A percentile compares a stretch with the other conserved stretches of the same genome.
phyloP scores from a whole-genome alignment of 805 yeast species.

The Ogataea minuta region DNA sequence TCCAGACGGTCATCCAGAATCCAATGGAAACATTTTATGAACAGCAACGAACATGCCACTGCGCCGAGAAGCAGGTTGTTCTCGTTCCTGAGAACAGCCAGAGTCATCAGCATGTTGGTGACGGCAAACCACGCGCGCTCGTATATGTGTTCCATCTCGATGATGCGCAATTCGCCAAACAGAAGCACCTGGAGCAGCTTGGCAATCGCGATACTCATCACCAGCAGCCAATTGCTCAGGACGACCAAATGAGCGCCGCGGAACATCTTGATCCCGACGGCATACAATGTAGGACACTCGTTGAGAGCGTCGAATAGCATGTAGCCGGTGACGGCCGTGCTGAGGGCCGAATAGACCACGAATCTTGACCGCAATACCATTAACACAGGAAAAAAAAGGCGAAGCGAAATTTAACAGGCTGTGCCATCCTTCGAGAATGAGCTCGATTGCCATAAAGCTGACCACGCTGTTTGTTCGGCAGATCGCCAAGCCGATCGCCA shows the following conservation, averaged over 20 bases:
- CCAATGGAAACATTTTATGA: slow-evolving; percentile 74
- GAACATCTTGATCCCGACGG: slow-evolving; percentile 49
- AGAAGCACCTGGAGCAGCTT: slow-evolving; percentile 49
- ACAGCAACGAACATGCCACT: slow-evolving; percentile 39
- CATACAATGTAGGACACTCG: slow-evolving; percentile 46
- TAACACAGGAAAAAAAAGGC: slow-evolving; percentile 5
- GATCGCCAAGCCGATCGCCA: slow-evolving; percentile 77
- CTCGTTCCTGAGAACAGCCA: slow-evolving; percentile 51
- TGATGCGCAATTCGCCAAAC: slow-evolving; percentile 72
- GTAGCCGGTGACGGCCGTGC: slow-evolving; percentile 36
- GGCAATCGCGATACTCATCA: slow-evolving; percentile 37
- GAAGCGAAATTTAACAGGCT: slow-evolving; percentile 10
- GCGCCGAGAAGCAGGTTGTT: slow-evolving; percentile 43
- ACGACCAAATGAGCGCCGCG: slow-evolving; percentile 46
- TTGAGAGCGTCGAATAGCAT: slow-evolving; percentile 39
- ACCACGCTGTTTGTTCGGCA: slow-evolving; percentile 71
- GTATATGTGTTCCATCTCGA: slow-evolving; percentile 73
- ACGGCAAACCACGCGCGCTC: slow-evolving; percentile 65
- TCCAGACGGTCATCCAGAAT: slow-evolving; percentile 53
- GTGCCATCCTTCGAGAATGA: slow-evolving; percentile 43
- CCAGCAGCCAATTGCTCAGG: slow-evolving; percentile 44
- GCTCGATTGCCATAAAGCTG: slow-evolving; percentile 72
- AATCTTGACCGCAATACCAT: slow-evolving; percentile 15
- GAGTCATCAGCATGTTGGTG: slow-evolving; percentile 58
- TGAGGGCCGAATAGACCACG: slow-evolving; percentile 26